Base-by-base conservation (phyloP, 148 eudicot species). In the Polygonum aviculare region DNA sequence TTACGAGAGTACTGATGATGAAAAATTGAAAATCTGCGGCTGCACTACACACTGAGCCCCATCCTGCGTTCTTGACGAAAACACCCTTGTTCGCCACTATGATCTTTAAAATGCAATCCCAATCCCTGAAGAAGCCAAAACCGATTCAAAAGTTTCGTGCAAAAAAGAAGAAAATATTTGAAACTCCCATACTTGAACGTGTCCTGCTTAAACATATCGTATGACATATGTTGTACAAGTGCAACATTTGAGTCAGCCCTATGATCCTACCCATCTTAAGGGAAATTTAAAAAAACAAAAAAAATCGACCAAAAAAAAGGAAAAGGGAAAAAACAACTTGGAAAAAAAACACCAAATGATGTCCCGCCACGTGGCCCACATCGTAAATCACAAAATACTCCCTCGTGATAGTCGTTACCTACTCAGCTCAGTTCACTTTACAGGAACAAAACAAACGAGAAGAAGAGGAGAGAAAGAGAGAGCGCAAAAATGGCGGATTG, bases 21-120 rank as follows among this genome's bases (percentile, higher is more conserved):
- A 18, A n/a, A n/a, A n/a, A n/a, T n/a, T n/a, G n/a, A n/a, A 26
- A 26, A 26, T 26, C 98, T 35, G 96, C 93, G 72, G 88, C 86
- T 26, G 89, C 75, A 67, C 88, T 88, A 77, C 91, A 93, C 18
- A 89, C 90, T 8, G 89, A 70, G n/a, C 92, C 82, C 96, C 96
- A 85, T 49, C 90, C 79, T 86, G 18, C 73, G 78, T 76, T 45
- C 81, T 77, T 15, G 89, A 76, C 7, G 82, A 79, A 1, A 89
- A 75, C 38, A 83, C 87, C 45, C 80, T 87, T 78, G 86, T 73
- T 57, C 77, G 81, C 55, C 81, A 73, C 52, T 82, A 77, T 54
- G 80, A 75, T 45, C 90, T 90, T 93, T 96, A 73, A 93, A 72
- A 80, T 91, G 92, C 77, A 93, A 75, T 73, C 80, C 89, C 74